Conservation (phyloP, 495 filamentous ascomycete genomes). For the Saxispiralis lemnorum region DNA sequence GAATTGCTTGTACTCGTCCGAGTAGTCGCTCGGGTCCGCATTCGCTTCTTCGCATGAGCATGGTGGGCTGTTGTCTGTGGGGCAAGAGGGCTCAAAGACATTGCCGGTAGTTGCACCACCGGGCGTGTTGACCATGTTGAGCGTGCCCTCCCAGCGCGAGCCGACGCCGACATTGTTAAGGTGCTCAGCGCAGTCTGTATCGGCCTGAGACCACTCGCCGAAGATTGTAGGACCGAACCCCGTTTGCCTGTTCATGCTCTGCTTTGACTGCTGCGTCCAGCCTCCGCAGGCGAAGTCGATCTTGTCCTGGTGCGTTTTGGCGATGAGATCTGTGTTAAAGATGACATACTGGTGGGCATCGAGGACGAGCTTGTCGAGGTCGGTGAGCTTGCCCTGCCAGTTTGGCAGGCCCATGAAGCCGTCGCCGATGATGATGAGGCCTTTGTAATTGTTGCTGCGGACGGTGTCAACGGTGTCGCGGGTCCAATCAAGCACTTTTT, state of each 20-base stretch:
- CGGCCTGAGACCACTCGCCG: conserved; percentile 95
- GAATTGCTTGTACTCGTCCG: conserved; percentile 63
- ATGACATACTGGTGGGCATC: conserved; percentile 76
- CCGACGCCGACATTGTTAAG: conserved; percentile 83
- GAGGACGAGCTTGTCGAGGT: conserved; percentile 34
- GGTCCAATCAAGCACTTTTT: conserved; percentile 23
- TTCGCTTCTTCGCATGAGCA: conserved; percentile 69
- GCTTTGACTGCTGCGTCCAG: conserved; percentile 63
- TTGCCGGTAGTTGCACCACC: conserved; percentile 24
- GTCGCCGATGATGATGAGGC: conserved; percentile 47
- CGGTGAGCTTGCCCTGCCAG: conserved; percentile 26
- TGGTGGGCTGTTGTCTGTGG: conserved; percentile 30
- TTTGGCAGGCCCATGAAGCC: conserved; percentile 43
- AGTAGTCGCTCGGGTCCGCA: conserved; percentile 49
- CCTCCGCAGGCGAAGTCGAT: conserved; percentile 68
- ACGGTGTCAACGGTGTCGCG: conserved; percentile 20
- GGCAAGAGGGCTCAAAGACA: conserved; percentile 50
- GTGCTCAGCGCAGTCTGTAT: conserved; percentile 80
- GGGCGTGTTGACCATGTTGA: conserved; percentile 36
- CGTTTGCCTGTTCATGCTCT: conserved; percentile 48
- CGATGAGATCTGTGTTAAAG: conserved; percentile 43
- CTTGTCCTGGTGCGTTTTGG: conserved; percentile 43
- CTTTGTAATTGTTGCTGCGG: conserved; percentile 25
- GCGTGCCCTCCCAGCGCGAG: conserved; percentile 77
- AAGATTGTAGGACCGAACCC: conserved; percentile 95